Conservation (phyloP, 108 stramenopile species). For the Discostella stelligeroides region DNA sequence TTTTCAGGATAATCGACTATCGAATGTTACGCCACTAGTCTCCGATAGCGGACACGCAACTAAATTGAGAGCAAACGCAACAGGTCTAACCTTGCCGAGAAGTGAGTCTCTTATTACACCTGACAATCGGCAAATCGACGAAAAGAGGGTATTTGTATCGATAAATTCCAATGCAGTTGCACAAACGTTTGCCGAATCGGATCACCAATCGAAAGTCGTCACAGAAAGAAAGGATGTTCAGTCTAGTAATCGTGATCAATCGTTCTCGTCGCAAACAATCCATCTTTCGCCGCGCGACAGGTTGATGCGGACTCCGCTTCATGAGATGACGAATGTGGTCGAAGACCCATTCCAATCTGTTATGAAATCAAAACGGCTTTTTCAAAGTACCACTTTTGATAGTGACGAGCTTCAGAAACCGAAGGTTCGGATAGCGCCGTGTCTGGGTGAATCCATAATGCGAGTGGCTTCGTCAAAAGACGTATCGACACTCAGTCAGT, state of each 20-base stretch:
- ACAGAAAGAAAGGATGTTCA: background rate
- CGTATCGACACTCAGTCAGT: slow-evolving; percentile 15
- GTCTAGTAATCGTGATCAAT: too few relatives aligned
- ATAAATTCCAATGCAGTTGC: too few relatives aligned
- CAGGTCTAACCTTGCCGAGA: too few relatives aligned
- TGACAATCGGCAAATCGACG: background rate
- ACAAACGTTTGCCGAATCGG: too few relatives aligned
- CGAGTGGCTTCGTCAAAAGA: background rate
- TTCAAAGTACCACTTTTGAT: slow-evolving; percentile 14
- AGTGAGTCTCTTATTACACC: background rate
- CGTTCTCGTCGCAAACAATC: background rate
- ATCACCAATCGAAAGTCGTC: background rate
- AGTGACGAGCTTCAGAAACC: background rate
- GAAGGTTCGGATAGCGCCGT: background rate
- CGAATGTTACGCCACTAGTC: too few relatives aligned
- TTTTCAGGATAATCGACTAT: too few relatives aligned
- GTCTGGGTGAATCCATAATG: background rate
- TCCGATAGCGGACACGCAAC: too few relatives aligned
- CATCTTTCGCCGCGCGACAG: slow-evolving; percentile 10
- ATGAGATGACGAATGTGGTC: slow-evolving; percentile 1
- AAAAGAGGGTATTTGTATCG: background rate
- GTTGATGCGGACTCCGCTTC: slow-evolving; percentile 31
- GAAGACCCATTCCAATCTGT: slow-evolving; percentile 25
- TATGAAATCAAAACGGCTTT: slow-evolving; percentile 49
- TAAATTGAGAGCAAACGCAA: too few relatives aligned